Conservation (phyloP, 495 filamentous ascomycete species). For the Annulohypoxylon moriforme region DNA sequence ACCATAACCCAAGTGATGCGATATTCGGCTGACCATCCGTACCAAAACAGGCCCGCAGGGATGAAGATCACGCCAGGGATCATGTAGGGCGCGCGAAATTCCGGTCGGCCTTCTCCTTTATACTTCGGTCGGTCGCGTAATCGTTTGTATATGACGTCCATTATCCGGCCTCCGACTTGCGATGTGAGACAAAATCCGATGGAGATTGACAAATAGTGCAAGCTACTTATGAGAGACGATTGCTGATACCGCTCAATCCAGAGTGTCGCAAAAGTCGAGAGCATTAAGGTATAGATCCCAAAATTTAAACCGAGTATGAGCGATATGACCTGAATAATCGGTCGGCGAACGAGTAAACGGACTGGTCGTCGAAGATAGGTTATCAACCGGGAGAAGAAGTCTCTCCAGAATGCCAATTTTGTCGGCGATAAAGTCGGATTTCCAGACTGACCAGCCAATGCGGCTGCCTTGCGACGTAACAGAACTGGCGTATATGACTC, state of each 20-base stretch:
- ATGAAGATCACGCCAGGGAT: conserved; percentile 66
- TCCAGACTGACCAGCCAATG: background rate
- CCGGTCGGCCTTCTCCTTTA: conserved; percentile 62
- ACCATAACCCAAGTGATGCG: conserved; percentile 65
- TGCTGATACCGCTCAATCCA: conserved; percentile 66
- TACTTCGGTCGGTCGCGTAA: conserved; percentile 42
- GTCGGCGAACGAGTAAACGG: conserved; percentile 68
- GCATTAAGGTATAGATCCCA: conserved; percentile 68
- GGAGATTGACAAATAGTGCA: conserved; percentile 70
- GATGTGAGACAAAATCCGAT: conserved; percentile 65
- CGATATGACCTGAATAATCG: conserved; percentile 66
- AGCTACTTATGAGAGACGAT: conserved; percentile 58
- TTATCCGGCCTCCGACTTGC: conserved; percentile 56
- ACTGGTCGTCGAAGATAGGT: conserved; percentile 71
- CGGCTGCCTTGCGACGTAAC: conserved; percentile 35
- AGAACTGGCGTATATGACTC: conserved; percentile 56
- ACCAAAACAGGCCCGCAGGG: conserved; percentile 66
- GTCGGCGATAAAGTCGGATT: background rate
- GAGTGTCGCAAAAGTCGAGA: conserved; percentile 69
- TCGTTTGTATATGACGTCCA: conserved; percentile 20
- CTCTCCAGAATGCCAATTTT: conserved; percentile 27
- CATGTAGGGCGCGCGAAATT: conserved; percentile 70
- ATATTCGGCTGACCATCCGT: conserved; percentile 72
- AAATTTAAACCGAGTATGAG: conserved; percentile 61
- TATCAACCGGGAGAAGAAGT: conserved; percentile 36